A percentile compares a stretch with the other conserved stretches of the same genome.
Conservation (phyloP, 2,329 filamentous ascomycete species). For the Penicillium olsonii region DNA sequence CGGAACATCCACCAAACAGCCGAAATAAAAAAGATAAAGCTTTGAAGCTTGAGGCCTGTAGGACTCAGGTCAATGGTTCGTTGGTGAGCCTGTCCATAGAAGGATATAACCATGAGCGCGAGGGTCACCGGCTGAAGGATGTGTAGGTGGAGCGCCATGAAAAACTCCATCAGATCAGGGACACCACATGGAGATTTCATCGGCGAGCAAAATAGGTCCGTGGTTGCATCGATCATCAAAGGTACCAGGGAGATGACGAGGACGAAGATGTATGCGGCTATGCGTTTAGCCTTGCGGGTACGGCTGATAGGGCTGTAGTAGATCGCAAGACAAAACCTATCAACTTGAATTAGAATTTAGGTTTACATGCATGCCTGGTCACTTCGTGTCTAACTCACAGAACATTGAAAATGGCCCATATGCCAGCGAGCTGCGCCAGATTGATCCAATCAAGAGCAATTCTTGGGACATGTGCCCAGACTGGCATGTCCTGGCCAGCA, state of each 20-base stretch:
- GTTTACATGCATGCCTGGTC: background rate
- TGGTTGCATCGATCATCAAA: background rate
- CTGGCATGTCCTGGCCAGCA: background rate
- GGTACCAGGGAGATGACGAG: background rate
- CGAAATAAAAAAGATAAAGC: background rate
- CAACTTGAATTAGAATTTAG: background rate
- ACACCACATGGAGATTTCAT: background rate
- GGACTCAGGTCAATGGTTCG: background rate
- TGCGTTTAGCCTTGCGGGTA: background rate
- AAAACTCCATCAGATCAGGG: background rate
- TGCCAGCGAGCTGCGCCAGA: background rate
- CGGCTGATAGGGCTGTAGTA: background rate
- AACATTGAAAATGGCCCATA: background rate
- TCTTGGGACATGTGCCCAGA: background rate
- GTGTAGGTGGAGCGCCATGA: background rate
- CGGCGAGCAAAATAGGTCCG: background rate
- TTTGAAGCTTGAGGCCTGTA: background rate
- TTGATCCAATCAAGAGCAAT: background rate
- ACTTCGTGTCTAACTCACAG: background rate
- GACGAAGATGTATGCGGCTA: background rate
- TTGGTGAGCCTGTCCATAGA: background rate
- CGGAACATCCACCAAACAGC: background rate
- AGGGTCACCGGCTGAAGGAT: background rate
- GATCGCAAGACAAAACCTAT: background rate
- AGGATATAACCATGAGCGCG: background rate